These are phyloP conservation scores for Huntiella moniliformis DNA, from an alignment of 2,329 filamentous ascomycete species.

Conservation along the genomic window DNA sequence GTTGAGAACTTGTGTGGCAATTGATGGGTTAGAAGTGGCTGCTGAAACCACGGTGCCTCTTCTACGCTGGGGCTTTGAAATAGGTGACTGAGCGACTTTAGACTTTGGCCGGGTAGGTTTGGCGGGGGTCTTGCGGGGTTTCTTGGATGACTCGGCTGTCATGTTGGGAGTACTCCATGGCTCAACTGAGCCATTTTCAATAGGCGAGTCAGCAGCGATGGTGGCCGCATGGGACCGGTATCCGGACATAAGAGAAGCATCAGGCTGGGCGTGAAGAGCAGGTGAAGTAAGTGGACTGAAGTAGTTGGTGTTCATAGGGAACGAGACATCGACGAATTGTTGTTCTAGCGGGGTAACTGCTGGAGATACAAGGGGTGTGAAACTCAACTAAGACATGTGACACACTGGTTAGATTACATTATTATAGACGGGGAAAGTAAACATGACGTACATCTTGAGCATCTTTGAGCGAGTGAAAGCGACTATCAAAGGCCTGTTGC, in stretches of 20 bases:
- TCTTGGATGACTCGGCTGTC: constrained; percentile 23
- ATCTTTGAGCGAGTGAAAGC: constrained; percentile 46
- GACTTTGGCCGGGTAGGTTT: constrained; percentile 31
- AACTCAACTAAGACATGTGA: constrained; percentile 37
- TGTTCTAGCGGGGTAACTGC: constrained; percentile 66
- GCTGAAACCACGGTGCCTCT: constrained; percentile 21
- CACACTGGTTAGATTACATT: constrained; percentile 3
- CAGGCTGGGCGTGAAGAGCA: constrained; percentile 54
- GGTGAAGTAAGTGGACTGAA: constrained; percentile 73
- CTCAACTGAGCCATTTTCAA: constrained; percentile 24
- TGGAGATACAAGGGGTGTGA: constrained; percentile 68
- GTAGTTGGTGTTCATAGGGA: constrained; percentile 50
- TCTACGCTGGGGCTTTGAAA: constrained; percentile 45
- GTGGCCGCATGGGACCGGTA: constrained; percentile 24
- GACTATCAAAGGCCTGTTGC: constrained; percentile 35
- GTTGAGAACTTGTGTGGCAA: constrained; percentile 35
- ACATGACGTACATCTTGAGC: constrained; percentile 33
- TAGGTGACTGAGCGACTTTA: constrained; percentile 50
- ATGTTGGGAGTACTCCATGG: constrained; percentile 18
- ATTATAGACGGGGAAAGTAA: neutral
- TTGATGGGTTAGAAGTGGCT: constrained; percentile 30
- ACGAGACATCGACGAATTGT: constrained; percentile 32
- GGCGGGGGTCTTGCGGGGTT: constrained; percentile 30
- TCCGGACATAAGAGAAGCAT: constrained; percentile 24
- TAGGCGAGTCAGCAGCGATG: constrained; percentile 33